Conservation (phyloP, 106 monocot genomes). For the Dendrobium huoshanense region DNA sequence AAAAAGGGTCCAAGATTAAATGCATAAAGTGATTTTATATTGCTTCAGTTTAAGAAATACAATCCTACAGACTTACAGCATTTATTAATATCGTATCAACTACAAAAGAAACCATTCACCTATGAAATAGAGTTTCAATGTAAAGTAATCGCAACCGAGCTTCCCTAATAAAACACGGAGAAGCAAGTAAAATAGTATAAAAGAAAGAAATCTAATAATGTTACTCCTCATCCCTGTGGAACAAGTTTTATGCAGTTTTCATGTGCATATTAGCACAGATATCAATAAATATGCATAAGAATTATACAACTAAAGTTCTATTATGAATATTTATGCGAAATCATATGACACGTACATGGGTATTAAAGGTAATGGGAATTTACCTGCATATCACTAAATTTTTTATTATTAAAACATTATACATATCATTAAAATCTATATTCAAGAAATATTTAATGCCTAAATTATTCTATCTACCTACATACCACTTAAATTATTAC, state of each 20-base stretch:
- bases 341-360: not conserved
- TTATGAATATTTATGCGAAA: not conserved
- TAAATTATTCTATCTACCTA: no score
- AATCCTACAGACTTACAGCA: not conserved
- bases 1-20: not conserved
- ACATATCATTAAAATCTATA: no score
- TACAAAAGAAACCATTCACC: not conserved
- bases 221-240: not conserved
- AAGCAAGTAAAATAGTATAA: not conserved
- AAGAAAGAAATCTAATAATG: not conserved
- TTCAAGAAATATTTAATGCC: no score
- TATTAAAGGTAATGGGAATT: not conserved
- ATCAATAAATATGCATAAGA: not conserved
- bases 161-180: not conserved
- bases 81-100: not conserved
- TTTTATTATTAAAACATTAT: no score
- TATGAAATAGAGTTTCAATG: constrained; percentile 1
- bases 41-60: not conserved
- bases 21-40: not conserved
- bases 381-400: no score
- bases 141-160: not conserved
- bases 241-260: not conserved
- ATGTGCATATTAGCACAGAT: not conserved
- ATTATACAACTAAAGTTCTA: not conserved
- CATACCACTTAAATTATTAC: no score